Evolutionary conservation across 176 grass and related monocot genomes (phyloP).

Genomic region (Carex cristatella): DNA sequence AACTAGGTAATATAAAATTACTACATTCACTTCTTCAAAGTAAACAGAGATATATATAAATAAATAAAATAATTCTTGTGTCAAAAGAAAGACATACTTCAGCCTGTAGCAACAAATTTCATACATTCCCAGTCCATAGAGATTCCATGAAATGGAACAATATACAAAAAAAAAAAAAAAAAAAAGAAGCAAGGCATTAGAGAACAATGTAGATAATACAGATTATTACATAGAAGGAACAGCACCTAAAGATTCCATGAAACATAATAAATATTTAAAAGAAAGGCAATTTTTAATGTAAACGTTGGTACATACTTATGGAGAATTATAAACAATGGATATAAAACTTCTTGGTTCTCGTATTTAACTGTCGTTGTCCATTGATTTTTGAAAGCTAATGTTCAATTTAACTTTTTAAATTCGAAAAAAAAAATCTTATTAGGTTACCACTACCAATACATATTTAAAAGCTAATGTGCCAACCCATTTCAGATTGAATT

Average conservation of each 20-base stretch:
- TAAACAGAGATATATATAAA: not conserved
- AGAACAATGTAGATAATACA: not conserved
- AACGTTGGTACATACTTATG: not conserved
- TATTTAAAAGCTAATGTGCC: too few relatives aligned
- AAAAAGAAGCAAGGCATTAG: not conserved
- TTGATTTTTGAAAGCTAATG: not conserved
- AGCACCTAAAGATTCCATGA: not conserved
- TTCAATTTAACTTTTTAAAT: not conserved
- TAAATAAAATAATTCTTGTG: not conserved
- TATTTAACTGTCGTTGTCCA: not conserved
- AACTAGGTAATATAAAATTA: not conserved
- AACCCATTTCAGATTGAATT: too few relatives aligned
- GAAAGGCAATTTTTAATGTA: not conserved
- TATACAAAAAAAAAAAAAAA: not conserved
- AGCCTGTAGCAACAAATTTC: slow-evolving; percentile 18
- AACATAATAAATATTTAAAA: not conserved
- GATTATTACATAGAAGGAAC: not conserved
- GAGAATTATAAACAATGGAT: not conserved
- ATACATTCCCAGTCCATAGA: not conserved
- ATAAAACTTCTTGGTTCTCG: not conserved
- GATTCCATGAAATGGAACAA: not conserved
- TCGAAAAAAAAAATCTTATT: not conserved
- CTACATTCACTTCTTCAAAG: not conserved
- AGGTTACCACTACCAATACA: not conserved
- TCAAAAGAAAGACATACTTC: slow-evolving; percentile 12